These are phyloP conservation scores for Saturnispora hagleri DNA, from an alignment of 805 yeast genomes.

Conservation along the genomic window DNA sequence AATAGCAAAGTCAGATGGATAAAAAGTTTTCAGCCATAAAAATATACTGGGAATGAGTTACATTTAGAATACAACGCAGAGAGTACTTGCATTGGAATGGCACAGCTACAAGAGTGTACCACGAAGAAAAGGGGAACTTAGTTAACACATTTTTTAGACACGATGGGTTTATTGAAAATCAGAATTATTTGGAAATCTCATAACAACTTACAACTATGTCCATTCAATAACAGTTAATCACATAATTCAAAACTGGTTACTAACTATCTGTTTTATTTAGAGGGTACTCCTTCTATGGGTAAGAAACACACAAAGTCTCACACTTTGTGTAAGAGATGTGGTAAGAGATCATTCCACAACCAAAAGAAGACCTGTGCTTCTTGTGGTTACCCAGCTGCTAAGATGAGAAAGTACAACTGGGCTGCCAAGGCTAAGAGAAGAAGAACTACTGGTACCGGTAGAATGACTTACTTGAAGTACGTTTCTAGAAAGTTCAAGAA, in stretches of 20 bases:
- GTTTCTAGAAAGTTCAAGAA: constrained; percentile 98
- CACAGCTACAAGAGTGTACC: too few species aligned
- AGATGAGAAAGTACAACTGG: constrained; percentile 99
- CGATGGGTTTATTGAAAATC: too few species aligned
- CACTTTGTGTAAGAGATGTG: constrained; percentile 98
- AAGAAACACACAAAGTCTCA: constrained; percentile 99
- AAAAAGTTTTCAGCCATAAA: too few species aligned
- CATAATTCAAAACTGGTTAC: constrained; percentile 14
- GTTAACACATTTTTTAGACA: too few species aligned
- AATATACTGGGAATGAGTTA: too few species aligned
- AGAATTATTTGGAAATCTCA: too few species aligned
- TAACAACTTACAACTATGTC: neutral
- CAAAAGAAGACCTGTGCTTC: constrained; percentile 98
- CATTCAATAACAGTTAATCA: constrained; percentile 6
- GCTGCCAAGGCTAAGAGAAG: constrained; percentile 98
- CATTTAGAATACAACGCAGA: too few species aligned
- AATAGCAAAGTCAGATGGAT: too few species aligned
- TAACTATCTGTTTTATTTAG: constrained; percentile 35
- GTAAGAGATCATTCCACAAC: constrained; percentile 96
- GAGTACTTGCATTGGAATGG: too few species aligned
- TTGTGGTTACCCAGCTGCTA: constrained; percentile 99
- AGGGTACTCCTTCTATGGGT: constrained; percentile 99
- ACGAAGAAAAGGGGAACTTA: too few species aligned
- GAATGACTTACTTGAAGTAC: constrained; percentile 96
- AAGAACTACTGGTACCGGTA: constrained; percentile 99